Evolutionary conservation across 2,329 filamentous ascomycete genomes (phyloP), one percentile per base, ranked within the genome.

Genomic region (Diaporthe ilicicola): DNA sequence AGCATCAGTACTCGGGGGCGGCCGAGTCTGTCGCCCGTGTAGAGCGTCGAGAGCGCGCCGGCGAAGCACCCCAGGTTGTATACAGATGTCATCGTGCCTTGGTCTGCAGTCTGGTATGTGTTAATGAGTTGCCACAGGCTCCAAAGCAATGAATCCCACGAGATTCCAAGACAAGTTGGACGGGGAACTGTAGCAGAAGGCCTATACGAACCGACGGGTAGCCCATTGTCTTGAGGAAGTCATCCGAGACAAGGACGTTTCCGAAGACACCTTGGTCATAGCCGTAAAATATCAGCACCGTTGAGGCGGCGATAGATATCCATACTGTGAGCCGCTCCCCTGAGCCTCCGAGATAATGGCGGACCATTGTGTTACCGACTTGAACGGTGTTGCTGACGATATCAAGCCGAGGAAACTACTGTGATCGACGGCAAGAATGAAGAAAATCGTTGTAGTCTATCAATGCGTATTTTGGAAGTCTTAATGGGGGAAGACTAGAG

Each of bases 221-320:
- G n/a, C 72, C 73, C 62, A 75, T 69, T 4, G 73, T 73, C 15
- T 64, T 42, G 19, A 78, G 73, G 62, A 77, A 78, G 71, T 78
- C 75, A 17, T 77, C 72, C 4, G 72, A 75, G 44, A 78, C 74
- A 27, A 78, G 71, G 24, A 78, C 75, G 37, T 78, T 78, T 17
- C 78, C 78, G 56, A 79, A 80, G 3, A 80, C 76, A 27, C 78
- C 78, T 75, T 82, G 81, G 64, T 82, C 81, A 67, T 83, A 83
- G 34, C 82, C 84, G 72, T 87, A 87, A 75, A 87, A 86, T 67
- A 86, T 79, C 27, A 87, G 77, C 5, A 87, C 84, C 0, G 84
- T 87, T 1, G 82, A 84, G 1, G 85, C 84, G 15, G 85, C 84
- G 22, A 87, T 78, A 6, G 83, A 85, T 51, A 87, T 87, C 85